phyloP scores from a whole-genome alignment of 176 grass and related monocot genomes.

The Guadua angustifolia region DNA sequence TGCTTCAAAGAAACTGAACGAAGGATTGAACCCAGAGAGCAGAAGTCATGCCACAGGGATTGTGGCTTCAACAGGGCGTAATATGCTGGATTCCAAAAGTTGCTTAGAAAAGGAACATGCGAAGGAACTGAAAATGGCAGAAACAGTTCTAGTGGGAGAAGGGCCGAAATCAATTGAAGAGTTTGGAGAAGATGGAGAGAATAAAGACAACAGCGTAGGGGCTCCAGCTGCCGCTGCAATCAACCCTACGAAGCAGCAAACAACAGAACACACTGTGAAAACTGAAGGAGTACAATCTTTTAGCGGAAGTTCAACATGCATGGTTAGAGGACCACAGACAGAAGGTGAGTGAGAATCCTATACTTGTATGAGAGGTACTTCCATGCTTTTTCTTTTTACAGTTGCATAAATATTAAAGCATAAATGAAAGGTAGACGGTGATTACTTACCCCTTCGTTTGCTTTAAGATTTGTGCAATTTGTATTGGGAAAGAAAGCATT shows the following conservation, averaged over 20 bases:
- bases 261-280: constrained; percentile 24
- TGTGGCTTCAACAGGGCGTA: constrained; percentile 15
- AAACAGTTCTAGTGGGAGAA: neutral
- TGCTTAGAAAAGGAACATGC: neutral
- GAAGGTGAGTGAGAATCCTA: constrained; percentile 37
- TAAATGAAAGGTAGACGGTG: too few relatives aligned
- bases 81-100: constrained; percentile 16
- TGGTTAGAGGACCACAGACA: neutral
- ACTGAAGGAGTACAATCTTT: neutral
- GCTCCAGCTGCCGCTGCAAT: constrained; percentile 12
- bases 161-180: neutral
- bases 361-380: too few relatives aligned
- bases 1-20: constrained; percentile 30
- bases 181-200: neutral
- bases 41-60: constrained; percentile 13
- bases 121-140: constrained; percentile 11
- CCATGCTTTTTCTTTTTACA: too few relatives aligned
- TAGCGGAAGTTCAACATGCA: neutral
- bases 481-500: too few relatives aligned
- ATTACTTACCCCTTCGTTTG: too few relatives aligned
- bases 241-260: constrained; percentile 10
- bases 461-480: too few relatives aligned
- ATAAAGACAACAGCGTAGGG: neutral
- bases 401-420: too few relatives aligned
- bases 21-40: constrained; percentile 8